Percentiles rank a stretch among this genome's conserved stretches.
These are phyloP conservation scores for Leucoagaricus sp. DNA, from an alignment of 1,284 basidiomycete species.

Conservation along the genomic window DNA sequence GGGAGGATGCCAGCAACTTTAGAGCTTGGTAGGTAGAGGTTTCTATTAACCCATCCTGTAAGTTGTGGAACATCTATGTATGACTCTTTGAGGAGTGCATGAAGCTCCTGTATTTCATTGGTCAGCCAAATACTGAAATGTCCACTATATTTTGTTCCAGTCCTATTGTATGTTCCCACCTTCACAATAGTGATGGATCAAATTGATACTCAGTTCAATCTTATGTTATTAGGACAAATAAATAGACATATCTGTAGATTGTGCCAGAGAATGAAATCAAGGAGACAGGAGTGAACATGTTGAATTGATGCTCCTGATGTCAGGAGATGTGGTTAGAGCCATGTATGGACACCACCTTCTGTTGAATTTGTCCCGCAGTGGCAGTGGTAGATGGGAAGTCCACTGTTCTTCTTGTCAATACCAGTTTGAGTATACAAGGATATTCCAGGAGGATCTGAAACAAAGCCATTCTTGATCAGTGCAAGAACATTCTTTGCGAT, in stretches of 20 bases:
- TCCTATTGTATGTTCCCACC: slow-evolving; percentile 20
- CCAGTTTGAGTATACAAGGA: background rate
- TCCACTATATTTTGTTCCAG: slow-evolving; percentile 18
- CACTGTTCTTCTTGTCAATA: slow-evolving; percentile 28
- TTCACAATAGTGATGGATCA: background rate
- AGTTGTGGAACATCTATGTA: background rate
- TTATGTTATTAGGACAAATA: too few relatives aligned
- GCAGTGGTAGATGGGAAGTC: slow-evolving; percentile 30
- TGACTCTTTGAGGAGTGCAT: slow-evolving; percentile 12
- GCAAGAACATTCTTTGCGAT: background rate
- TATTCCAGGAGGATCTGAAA: background rate
- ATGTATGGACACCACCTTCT: slow-evolving; percentile 24
- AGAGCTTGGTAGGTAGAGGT: background rate
- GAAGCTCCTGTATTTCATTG: slow-evolving; percentile 18
- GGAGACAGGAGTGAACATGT: slow-evolving; percentile 7
- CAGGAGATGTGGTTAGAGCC: slow-evolving; percentile 17
- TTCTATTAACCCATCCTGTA: background rate
- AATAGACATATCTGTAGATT: background rate
- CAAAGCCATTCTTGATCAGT: background rate
- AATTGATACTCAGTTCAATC: too few relatives aligned
- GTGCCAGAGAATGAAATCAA: background rate
- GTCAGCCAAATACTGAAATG: slow-evolving; percentile 24
- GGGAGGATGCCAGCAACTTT: slow-evolving; percentile 4
- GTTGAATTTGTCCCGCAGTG: slow-evolving; percentile 26
- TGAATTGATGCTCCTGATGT: slow-evolving; percentile 21